phyloP scores from a whole-genome alignment of 1,284 basidiomycete species.

The Sanghuangporus baumii region DNA sequence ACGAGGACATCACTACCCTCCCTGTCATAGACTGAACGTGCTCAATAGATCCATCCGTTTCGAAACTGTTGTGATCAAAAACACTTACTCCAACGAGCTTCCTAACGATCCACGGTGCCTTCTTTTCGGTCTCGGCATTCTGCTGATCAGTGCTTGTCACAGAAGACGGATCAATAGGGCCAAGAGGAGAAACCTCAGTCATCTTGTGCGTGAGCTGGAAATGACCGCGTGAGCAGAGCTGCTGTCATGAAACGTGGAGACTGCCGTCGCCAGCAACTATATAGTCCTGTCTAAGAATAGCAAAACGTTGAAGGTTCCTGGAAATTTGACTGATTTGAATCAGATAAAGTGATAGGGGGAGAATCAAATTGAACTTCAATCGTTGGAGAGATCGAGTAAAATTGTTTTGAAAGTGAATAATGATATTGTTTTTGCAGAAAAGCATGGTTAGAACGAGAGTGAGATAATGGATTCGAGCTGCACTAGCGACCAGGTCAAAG shows the following conservation, averaged over 20 bases:
- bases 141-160: constrained; percentile 24
- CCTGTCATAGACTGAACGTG: constrained; percentile 53
- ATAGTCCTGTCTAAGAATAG: background rate
- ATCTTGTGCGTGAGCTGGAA: background rate
- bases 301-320: background rate
- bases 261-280: background rate
- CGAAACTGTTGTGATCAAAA: background rate
- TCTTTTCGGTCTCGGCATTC: constrained; percentile 44
- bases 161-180: constrained; percentile 49
- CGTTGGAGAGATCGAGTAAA: background rate
- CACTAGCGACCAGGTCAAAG: background rate
- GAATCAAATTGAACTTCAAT: background rate
- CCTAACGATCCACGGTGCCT: constrained; percentile 57
- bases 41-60: background rate
- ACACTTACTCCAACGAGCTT: constrained; percentile 55
- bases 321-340: background rate
- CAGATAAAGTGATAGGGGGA: background rate
- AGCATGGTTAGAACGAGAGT: too few relatives aligned
- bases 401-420: too few relatives aligned
- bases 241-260: background rate
- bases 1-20: constrained; percentile 59
- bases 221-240: background rate
- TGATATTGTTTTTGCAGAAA: too few relatives aligned
- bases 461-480: background rate
- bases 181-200: constrained; percentile 36